Conservation (phyloP, 768 basidiomycete genomes). For the Auriscalpium orientale region DNA sequence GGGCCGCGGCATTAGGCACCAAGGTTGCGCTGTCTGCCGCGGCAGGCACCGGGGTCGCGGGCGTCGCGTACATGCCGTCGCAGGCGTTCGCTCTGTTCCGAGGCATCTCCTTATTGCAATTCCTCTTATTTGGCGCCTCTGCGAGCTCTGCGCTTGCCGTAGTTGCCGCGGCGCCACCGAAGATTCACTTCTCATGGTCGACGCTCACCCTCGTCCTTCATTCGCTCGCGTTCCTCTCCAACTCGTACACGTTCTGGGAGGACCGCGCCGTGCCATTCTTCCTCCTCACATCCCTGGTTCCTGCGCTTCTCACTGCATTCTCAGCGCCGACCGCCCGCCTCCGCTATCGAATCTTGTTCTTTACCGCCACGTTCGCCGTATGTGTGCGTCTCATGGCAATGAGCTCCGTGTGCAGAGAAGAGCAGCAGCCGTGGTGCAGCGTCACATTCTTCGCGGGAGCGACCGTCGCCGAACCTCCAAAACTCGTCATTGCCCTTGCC, state of each 20-base stretch:
- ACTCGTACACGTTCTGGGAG: slow-evolving; percentile 98
- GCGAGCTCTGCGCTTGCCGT: slow-evolving; percentile 31
- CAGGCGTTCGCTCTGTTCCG: slow-evolving; percentile 4
- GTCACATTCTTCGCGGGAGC: slow-evolving; percentile 85
- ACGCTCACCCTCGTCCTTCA: slow-evolving; percentile 56
- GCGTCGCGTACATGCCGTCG: neutral
- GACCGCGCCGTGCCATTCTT: slow-evolving; percentile 77
- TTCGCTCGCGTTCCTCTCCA: slow-evolving; percentile 73
- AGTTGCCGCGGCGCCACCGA: slow-evolving; percentile 5
- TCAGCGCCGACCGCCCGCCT: slow-evolving; percentile 62
- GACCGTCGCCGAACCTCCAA: slow-evolving; percentile 57
- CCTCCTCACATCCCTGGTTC: slow-evolving; percentile 54
- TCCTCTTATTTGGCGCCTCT: slow-evolving; percentile 17
- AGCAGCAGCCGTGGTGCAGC: slow-evolving; percentile 84
- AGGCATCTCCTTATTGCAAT: slow-evolving; percentile 13
- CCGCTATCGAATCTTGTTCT: slow-evolving; percentile 67
- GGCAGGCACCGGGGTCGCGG: slow-evolving; percentile 4
- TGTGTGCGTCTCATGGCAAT: slow-evolving; percentile 70
- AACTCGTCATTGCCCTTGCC: slow-evolving; percentile 48
- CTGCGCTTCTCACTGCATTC: slow-evolving; percentile 53
- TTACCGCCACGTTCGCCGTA: slow-evolving; percentile 55
- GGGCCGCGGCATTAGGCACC: slow-evolving; percentile 23
- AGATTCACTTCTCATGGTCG: slow-evolving; percentile 21
- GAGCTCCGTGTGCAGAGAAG: slow-evolving; percentile 90
- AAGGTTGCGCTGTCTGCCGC: neutral